phyloP scores from a whole-genome alignment of 2,329 filamentous ascomycete species.

The Trichothecium roseum region DNA sequence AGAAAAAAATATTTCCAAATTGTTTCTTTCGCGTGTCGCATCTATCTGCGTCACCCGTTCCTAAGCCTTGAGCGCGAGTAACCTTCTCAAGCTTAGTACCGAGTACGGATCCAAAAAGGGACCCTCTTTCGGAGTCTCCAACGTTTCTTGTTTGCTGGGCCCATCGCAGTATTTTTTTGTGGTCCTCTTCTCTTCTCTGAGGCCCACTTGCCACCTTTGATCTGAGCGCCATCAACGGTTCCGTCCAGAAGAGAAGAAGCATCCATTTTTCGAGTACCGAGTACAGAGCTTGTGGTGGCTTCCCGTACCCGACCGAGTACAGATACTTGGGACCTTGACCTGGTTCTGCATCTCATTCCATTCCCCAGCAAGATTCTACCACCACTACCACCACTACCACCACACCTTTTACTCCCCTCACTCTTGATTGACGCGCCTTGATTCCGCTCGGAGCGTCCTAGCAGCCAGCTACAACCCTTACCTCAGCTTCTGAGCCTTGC shows the following conservation, averaged over 20 bases:
- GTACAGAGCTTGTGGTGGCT: background rate
- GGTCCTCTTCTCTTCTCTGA: conserved; percentile 2
- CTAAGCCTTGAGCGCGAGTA: no score
- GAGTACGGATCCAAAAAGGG: no score
- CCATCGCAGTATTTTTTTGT: conserved; percentile 4
- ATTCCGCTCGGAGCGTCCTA: conserved; percentile 6
- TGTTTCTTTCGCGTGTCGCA: no score
- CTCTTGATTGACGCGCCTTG: background rate
- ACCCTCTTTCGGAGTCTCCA: no score
- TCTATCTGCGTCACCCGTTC: no score
- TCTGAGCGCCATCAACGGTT: background rate
- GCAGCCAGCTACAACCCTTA: no score
- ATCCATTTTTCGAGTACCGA: background rate
- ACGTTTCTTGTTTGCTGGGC: background rate
- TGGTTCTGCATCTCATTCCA: background rate
- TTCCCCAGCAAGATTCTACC: background rate
- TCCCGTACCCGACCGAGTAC: background rate
- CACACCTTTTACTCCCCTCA: background rate
- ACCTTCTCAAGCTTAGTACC: no score
- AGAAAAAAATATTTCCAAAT: no score
- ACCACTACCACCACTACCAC: background rate
- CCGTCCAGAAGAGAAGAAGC: background rate
- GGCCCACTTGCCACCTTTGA: conserved; percentile 7
- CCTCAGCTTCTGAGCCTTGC: conserved; percentile 1
- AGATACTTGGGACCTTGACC: background rate